Conservation (phyloP, 2,329 filamentous ascomycete species). For the Microsporum audouinii region DNA sequence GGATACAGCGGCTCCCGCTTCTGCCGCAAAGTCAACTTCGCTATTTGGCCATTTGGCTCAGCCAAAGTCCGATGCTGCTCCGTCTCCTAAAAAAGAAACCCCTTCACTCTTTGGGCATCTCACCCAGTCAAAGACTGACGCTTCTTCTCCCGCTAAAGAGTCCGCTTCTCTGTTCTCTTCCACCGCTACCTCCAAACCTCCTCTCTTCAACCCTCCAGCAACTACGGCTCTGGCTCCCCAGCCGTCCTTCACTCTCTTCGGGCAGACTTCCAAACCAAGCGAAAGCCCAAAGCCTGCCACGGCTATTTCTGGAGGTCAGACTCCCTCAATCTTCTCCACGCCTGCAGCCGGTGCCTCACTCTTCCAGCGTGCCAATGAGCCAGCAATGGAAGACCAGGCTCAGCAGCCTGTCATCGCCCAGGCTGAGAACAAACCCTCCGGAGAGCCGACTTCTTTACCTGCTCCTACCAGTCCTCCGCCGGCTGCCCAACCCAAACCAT, state of each 20-base stretch:
- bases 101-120: conserved; percentile 4
- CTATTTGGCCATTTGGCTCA: background rate
- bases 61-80: background rate
- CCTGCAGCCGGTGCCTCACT: background rate
- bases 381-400: background rate
- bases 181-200: background rate
- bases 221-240: background rate
- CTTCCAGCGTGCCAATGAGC: background rate
- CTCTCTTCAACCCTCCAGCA: background rate
- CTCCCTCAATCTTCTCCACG: background rate
- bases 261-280: background rate
- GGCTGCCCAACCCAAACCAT: background rate
- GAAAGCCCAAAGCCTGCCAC: background rate
- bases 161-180: background rate
- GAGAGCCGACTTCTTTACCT: background rate
- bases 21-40: background rate
- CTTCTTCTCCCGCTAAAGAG: background rate
- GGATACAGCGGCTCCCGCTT: background rate
- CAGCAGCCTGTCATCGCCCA: background rate
- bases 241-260: conserved; percentile 1
- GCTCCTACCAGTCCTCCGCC: background rate
- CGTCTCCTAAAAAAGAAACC: background rate
- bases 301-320: background rate
- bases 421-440: background rate
- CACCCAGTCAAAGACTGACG: background rate